Evolutionary conservation across 345 rosid species (phyloP), one percentile per base, ranked within the genome.

Genomic region (Acer yangbiense): DNA sequence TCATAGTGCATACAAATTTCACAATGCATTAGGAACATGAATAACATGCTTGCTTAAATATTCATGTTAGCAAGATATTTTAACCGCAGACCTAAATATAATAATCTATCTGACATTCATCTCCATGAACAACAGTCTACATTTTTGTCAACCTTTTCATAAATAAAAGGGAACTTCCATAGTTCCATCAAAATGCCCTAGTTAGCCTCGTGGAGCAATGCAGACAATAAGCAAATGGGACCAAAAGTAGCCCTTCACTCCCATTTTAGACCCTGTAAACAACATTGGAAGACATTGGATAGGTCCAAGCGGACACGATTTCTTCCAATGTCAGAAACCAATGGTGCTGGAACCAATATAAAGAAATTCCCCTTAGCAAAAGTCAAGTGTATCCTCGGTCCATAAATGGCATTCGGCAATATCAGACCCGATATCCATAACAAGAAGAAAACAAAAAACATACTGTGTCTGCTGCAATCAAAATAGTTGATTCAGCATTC

Each of bases 401-500:
- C 87, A 88, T 81, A 85, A 80, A 84, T 75, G 88, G 84, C 84
- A 73, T 57, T 73, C 65, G 78, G 80, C 73, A 80, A 79, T 71
- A 82, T 39, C 12, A 35, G 39, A 58, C 68, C 62, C 16, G 78
- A 82, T 54, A 69, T 35, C 17, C 9, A 43, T 58, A 39, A 77
- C 27, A 72, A 82, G 73, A 55, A 58, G 13, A 69, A 71, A 77
- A 74, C 76, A 25, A 77, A 60, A 84, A 58, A 83, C 95, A 89
- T 90, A 92, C 95, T 41, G 95, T 91, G 71, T 92, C 97, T 2
- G 95, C 89, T 32, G 97, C 82, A 78, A 90, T 77, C 87, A 94
- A 84, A 73, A 92, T 25, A 13, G 76, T 87, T 4, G 78, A 70
- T 76, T 83, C 82, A 12, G 70, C 87, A 77, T 81, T 86, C 82